Evolutionary conservation across 805 yeast genomes (phyloP), one percentile per base, ranked within the genome.

Genomic region (Kuraishia hungarica): DNA sequence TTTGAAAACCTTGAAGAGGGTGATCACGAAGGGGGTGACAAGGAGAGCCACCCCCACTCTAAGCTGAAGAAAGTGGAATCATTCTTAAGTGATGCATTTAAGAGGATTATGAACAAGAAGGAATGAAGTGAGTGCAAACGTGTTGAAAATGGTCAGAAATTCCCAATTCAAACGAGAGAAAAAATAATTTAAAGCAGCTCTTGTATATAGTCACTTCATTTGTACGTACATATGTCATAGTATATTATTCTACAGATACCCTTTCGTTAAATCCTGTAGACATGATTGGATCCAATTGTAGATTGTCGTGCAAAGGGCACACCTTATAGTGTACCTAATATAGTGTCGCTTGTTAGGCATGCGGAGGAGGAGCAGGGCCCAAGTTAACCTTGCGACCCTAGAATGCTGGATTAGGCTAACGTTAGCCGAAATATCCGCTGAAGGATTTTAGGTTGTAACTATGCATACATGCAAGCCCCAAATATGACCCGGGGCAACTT

Each of bases 31-130:
- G 59, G 56, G 19, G 54, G 51, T 24, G 54, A 52, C 20, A 28
- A 48, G 5, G 47, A 56, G n/a, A 74, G 71, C 51, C 75, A 73
- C 59, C 81, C 82, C 11, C 43, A 35, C 43, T 74, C 78, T 1
- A 79, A 79, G 57, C 68, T 82, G 58, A 76, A 80, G 61, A 76
- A 80, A 63, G 75, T 84, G 50, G 87, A 85, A 55, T 75, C 77
- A 43, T 81, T 83, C 67, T 73, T 84, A 54, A 77, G 82, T 29
- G 79, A 77, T 54, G 76, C 86, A 39, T 83, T 84, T 69, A 81
- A 82, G 62, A 75, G 72, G 64, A 67, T 70, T 19, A 54, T 64
- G 39, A 63, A 64, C 20, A 60, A 60, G 28, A 58, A 65, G 52
- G 54, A 58, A 8, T 47, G 43, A 35, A 13, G 43, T 26, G 10